phyloP scores from a whole-genome alignment of 192 early-diverging fungal species.

The Coemansia sp. region DNA sequence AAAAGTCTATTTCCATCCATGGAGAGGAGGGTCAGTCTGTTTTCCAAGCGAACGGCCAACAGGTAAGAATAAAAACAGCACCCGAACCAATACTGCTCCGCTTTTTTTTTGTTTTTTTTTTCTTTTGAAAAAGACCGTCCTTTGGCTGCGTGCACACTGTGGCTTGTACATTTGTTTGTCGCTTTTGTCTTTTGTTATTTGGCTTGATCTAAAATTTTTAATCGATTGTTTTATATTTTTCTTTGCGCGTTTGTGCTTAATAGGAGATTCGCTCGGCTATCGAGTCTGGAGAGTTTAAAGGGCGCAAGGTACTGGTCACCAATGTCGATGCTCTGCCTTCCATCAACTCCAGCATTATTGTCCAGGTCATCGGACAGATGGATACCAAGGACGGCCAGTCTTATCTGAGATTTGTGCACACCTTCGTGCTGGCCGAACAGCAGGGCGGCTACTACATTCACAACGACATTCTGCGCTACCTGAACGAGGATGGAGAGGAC shows the following conservation, averaged over 20 bases:
- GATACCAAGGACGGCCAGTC: constrained; percentile 72
- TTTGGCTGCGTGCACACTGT: not conserved
- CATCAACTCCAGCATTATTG: constrained; percentile 72
- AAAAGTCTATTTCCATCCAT: constrained; percentile 78
- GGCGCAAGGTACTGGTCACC: constrained; percentile 83
- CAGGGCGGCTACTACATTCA: constrained; percentile 88
- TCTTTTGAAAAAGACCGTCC: not conserved
- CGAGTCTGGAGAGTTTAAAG: constrained; percentile 71
- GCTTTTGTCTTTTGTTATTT: not conserved
- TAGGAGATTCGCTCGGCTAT: constrained; percentile 85
- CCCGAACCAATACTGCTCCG: not conserved
- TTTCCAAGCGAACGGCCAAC: constrained; percentile 67
- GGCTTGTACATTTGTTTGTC: not conserved
- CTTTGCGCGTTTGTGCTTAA: not conserved
- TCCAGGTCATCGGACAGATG: constrained; percentile 92
- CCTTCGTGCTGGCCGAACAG: constrained; percentile 88
- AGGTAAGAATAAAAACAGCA: constrained; percentile 24
- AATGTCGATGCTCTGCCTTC: constrained; percentile 85
- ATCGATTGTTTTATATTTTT: not conserved
- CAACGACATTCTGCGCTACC: constrained; percentile 93
- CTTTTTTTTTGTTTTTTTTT: not conserved
- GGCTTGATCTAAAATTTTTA: not conserved
- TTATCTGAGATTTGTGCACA: constrained; percentile 87
- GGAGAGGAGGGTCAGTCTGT: constrained; percentile 79
- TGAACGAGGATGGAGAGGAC: constrained; percentile 83